Evolutionary conservation across 306 rosid genomes (phyloP), one percentile per base, ranked within the genome.

Genomic region (Lathyrus sativus): DNA sequence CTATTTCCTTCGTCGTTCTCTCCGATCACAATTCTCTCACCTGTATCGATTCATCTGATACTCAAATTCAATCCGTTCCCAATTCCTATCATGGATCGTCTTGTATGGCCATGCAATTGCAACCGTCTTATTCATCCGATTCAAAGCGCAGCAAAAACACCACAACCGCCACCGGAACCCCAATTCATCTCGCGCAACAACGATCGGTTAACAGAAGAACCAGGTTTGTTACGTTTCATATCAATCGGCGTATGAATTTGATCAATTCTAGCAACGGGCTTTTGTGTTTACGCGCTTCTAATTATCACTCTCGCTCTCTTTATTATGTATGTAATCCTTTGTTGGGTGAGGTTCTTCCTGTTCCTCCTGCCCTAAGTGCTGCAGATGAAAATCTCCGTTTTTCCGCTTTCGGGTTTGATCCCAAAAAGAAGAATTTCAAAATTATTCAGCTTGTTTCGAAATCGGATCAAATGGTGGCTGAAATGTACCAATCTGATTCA

Each of bases 231-330:
- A 38, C 49, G 6, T 51, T 76, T 11, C 8, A 19, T 9, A 0
- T 7, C n/a, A 13, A 11, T 2, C 6, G 7, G 10, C 26, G 13
- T 4, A 15, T 65, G 63, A 29, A 39, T 33, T 65, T 71, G 73
- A 67, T 77, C 12, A 77, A 77, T 45, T 77, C 81, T 3, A 65
- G 76, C 29, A 44, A 77, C 38, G 81, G 81, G 4, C 71, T 71
- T n/a, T 7, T 77, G 19, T 77, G 81, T 28, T 26, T 77, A 7
- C 60, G 53, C 3, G 17, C 11, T 17, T 43, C 8, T 13, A 35
- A 6, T 13, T 17, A 9, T 18, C 7, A 14, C 28, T 5, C 57
- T 65, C 71, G 10, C 29, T 5, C 44, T 46, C 28, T 43, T 46
- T 77, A 77, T 37, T 13, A 2, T 13, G 8, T 77, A 3, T 77